Percentiles rank a stretch among this genome's conserved stretches.
Conservation (phyloP, 1,139 yeast genomes). For the Candida pseudoviswanathii region DNA sequence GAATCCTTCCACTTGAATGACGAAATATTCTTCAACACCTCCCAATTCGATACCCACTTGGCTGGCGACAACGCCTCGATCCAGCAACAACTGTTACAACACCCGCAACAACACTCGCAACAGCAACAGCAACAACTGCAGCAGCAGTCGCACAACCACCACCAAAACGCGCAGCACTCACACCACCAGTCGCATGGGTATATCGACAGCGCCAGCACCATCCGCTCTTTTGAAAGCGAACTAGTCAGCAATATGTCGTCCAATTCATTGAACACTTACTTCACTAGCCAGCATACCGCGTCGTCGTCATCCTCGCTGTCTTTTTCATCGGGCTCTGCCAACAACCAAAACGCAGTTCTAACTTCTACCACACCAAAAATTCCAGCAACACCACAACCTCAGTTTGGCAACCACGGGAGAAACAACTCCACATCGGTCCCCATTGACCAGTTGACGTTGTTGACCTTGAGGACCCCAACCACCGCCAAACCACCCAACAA, state of each 20-base stretch:
- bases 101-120: constrained; percentile 2
- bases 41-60: constrained; percentile 10
- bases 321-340: constrained; percentile 10
- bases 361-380: constrained; percentile 12
- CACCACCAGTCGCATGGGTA: not conserved
- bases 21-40: constrained; percentile 23
- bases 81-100: constrained; percentile 7
- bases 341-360: constrained; percentile 3
- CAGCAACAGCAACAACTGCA: constrained; percentile 5
- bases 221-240: constrained; percentile 9
- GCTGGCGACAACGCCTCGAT: constrained; percentile 5
- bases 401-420: constrained; percentile 12
- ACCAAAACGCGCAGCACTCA: not conserved
- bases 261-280: constrained; percentile 15
- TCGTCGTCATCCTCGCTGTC: constrained; percentile 13
- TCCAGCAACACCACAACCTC: constrained; percentile 11
- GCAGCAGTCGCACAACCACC: constrained; percentile 6
- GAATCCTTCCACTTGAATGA: constrained; percentile 25
- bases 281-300: constrained; percentile 12
- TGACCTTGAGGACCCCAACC: constrained; percentile 23
- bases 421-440: constrained; percentile 20
- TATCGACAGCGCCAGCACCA: constrained; percentile 7
- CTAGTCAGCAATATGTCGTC: constrained; percentile 14
- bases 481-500: constrained; percentile 9
- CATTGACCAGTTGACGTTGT: constrained; percentile 34